Percentiles rank a stretch among this genome's conserved stretches.
These are phyloP conservation scores for Clathrus columnatus DNA, from an alignment of 768 basidiomycete genomes.

Conservation along the genomic window DNA sequence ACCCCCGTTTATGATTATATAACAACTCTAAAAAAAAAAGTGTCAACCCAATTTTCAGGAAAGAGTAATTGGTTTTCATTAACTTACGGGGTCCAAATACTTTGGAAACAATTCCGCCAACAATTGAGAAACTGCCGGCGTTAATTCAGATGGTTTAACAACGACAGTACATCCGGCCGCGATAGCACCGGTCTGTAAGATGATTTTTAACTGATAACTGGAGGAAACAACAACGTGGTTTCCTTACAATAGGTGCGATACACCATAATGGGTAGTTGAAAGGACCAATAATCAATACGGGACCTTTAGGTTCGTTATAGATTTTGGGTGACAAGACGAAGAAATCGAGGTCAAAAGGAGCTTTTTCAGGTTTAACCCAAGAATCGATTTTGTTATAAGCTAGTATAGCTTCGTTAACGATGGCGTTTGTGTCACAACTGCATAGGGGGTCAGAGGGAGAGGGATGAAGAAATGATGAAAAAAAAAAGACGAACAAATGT, in stretches of 20 bases:
- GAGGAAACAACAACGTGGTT: slow-evolving; percentile 21
- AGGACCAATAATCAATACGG: slow-evolving; percentile 51
- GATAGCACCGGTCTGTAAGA: slow-evolving; percentile 46
- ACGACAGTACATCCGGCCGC: slow-evolving; percentile 68
- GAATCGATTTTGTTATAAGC: slow-evolving; percentile 59
- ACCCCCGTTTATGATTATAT: slow-evolving; percentile 18
- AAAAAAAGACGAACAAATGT: slow-evolving; percentile 32
- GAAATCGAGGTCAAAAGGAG: slow-evolving; percentile 48
- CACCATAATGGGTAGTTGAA: slow-evolving; percentile 41
- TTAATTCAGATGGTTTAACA: slow-evolving; percentile 70
- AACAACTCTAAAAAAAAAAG: slow-evolving; percentile 3
- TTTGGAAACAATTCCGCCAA: slow-evolving; percentile 61
- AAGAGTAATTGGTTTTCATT: background rate
- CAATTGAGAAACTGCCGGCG: slow-evolving; percentile 46
- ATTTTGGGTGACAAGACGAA: slow-evolving; percentile 53
- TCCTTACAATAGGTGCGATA: slow-evolving; percentile 53
- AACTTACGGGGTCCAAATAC: slow-evolving; percentile 55
- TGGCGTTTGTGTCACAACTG: slow-evolving; percentile 54
- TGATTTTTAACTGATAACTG: slow-evolving; percentile 22
- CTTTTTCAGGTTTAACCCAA: slow-evolving; percentile 62
- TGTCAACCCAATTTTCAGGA: no score
- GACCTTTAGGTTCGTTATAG: slow-evolving; percentile 70
- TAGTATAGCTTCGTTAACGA: slow-evolving; percentile 40
- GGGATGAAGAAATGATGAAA: slow-evolving; percentile 19
- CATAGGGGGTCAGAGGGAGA: background rate